Evolutionary conservation across 1,139 yeast genomes (phyloP).

Genomic region (Kurtzmaniella quercitrusa): DNA sequence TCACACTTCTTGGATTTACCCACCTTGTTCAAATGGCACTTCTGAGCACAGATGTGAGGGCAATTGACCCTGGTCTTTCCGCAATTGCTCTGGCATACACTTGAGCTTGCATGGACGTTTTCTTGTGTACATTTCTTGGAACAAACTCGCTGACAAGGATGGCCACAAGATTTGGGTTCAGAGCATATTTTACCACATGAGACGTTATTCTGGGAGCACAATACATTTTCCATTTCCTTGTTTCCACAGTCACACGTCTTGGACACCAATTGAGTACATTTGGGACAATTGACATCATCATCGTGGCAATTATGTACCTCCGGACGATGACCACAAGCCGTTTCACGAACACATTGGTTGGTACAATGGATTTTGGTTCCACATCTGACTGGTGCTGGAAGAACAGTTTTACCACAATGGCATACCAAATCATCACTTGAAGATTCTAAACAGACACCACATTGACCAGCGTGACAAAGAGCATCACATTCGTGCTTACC

Average conservation of each 20-base stretch:
- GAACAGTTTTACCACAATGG: constrained; percentile 76
- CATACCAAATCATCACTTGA: constrained; percentile 78
- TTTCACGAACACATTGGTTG: constrained; percentile 60
- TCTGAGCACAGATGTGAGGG: constrained; percentile 58
- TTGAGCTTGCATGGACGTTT: constrained; percentile 27
- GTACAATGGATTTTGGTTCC: constrained; percentile 73
- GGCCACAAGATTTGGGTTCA: constrained; percentile 60
- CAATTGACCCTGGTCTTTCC: constrained; percentile 47
- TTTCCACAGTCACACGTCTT: constrained; percentile 73
- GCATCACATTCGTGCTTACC: constrained; percentile 71
- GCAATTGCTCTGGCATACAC: constrained; percentile 54
- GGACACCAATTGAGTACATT: constrained; percentile 65
- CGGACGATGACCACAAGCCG: constrained; percentile 70
- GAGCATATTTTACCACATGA: constrained; percentile 73
- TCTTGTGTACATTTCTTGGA: constrained; percentile 34
- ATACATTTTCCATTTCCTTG: constrained; percentile 53
- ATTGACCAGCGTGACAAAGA: constrained; percentile 79
- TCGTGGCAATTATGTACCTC: constrained; percentile 77
- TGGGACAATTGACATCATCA: constrained; percentile 62
- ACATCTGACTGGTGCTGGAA: constrained; percentile 86
- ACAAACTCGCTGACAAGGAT: constrained; percentile 61
- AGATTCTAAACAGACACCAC: constrained; percentile 82
- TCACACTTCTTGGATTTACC: constrained; percentile 38
- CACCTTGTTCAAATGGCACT: constrained; percentile 58
- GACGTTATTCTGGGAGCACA: constrained; percentile 65